phyloP scores from a whole-genome alignment of 352 stramenopile genomes.

The Blastocystis sp. region DNA sequence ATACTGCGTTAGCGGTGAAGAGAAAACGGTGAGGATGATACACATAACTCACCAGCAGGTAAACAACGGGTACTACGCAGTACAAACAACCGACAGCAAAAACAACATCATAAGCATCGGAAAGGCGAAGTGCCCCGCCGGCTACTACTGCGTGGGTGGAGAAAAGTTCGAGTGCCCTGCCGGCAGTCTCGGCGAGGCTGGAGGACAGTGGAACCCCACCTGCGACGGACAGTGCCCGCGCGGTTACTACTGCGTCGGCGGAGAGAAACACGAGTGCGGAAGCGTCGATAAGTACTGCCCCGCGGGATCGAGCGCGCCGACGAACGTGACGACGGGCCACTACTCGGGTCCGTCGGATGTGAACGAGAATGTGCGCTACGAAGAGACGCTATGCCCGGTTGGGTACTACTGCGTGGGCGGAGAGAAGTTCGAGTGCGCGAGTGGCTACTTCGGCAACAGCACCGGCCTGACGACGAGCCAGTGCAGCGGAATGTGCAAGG shows the following conservation, averaged over 20 bases:
- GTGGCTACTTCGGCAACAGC: background rate
- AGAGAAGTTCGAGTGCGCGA: background rate
- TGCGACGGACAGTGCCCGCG: no score
- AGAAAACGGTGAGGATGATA: background rate
- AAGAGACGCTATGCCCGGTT: background rate
- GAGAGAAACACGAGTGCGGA: background rate
- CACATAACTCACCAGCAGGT: background rate
- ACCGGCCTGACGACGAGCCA: background rate
- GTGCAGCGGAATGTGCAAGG: background rate
- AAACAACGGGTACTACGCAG: background rate
- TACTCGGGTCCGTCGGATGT: background rate
- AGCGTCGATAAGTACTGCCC: slow-evolving; percentile 4
- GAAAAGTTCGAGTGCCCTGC: background rate
- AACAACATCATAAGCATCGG: slow-evolving; percentile 2
- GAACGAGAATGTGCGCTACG: background rate
- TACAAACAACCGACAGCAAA: background rate
- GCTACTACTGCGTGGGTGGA: background rate
- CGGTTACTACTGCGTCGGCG: slow-evolving; percentile 21
- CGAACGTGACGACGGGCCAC: background rate
- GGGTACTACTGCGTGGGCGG: slow-evolving; percentile 31
- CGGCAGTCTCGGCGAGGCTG: no score
- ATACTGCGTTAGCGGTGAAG: background rate
- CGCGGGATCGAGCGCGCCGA: background rate
- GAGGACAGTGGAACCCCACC: no score
- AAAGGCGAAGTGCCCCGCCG: background rate